Conservation (phyloP, 1,139 yeast genomes). For the Diutina sp. region DNA sequence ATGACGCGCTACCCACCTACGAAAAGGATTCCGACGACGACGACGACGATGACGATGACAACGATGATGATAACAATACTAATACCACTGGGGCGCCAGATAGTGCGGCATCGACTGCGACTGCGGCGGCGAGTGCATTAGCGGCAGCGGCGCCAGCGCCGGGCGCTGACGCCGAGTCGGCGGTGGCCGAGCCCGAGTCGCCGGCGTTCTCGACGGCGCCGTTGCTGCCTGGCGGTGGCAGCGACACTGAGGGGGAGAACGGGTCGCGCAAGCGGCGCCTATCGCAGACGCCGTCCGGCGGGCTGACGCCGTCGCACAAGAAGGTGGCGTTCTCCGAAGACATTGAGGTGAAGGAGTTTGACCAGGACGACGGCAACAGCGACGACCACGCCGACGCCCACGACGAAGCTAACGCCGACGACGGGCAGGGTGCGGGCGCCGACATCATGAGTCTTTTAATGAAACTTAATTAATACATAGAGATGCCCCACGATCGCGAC, state of each 20-base stretch:
- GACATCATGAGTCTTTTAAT: neutral
- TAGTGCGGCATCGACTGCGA: too few species aligned
- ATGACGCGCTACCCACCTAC: slow-evolving; percentile 20
- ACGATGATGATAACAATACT: neutral
- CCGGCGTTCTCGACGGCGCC: neutral
- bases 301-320: slow-evolving; percentile 12
- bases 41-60: slow-evolving; percentile 4
- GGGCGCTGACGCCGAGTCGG: neutral
- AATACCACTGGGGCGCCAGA: neutral
- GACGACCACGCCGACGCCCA: neutral
- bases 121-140: too few species aligned
- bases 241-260: slow-evolving; percentile 1
- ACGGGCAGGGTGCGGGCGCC: neutral
- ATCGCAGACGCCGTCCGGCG: slow-evolving; percentile 1
- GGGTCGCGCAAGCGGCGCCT: slow-evolving; percentile 3
- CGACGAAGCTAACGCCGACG: neutral
- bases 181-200: neutral
- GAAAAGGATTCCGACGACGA: slow-evolving; percentile 10
- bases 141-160: too few species aligned
- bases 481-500: too few species aligned
- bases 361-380: slow-evolving; percentile 14
- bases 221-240: neutral
- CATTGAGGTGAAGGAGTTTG: slow-evolving; percentile 31
- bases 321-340: slow-evolving; percentile 34
- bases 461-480: neutral